Conservation (phyloP, 345 rosid genomes). For the Sonneratia alba region DNA sequence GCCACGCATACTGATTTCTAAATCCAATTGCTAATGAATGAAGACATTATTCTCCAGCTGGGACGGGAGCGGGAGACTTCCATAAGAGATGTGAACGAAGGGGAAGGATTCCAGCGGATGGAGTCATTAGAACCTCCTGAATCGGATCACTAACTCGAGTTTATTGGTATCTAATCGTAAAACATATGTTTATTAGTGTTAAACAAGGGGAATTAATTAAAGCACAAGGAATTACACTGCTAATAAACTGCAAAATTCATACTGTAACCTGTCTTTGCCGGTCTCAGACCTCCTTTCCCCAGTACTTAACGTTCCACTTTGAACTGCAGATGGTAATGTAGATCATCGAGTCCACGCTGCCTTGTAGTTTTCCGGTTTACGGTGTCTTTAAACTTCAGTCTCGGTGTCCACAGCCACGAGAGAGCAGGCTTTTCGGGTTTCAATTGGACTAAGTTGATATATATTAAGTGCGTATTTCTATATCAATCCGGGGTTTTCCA, state of each 20-base stretch:
- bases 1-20: background rate
- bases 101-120: constrained; percentile 10
- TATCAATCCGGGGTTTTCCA: too few species aligned
- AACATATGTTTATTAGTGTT: background rate
- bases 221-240: background rate
- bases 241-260: background rate
- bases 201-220: too few species aligned
- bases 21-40: background rate
- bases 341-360: background rate
- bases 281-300: background rate
- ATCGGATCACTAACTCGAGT: background rate
- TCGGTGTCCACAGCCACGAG: background rate
- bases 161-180: background rate
- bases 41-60: constrained; percentile 16
- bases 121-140: constrained; percentile 18
- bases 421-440: background rate
- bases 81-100: constrained; percentile 11
- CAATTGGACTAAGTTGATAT: too few species aligned
- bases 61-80: constrained; percentile 11
- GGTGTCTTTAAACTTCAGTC: background rate
- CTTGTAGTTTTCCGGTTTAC: background rate
- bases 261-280: background rate
- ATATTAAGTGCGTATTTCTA: too few species aligned
- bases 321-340: background rate
- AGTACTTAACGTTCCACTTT: background rate